Evolutionary conservation across 2,329 filamentous ascomycete species (phyloP).

Genomic region (Chaetoscypha palmicola): DNA sequence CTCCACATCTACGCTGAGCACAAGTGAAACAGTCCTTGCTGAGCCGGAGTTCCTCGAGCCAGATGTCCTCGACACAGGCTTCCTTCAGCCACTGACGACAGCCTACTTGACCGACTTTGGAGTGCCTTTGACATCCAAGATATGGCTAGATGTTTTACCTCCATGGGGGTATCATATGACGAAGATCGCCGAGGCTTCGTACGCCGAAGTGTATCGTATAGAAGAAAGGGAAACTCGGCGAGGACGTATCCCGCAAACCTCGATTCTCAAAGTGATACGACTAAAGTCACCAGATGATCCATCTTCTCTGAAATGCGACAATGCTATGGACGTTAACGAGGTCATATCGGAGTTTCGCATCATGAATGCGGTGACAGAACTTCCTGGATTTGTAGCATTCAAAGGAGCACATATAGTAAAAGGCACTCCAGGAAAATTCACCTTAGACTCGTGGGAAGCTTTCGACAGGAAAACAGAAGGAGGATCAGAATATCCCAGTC

Average conservation of each 20-base stretch:
- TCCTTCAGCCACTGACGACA: slow-evolving; percentile 16
- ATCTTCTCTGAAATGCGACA: slow-evolving; percentile 14
- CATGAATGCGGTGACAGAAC: slow-evolving; percentile 56
- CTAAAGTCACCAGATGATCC: slow-evolving; percentile 33
- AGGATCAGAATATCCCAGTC: slow-evolving; percentile 51
- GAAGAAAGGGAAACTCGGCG: slow-evolving; percentile 23
- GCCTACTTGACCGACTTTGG: slow-evolving; percentile 20
- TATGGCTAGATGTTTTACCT: slow-evolving; percentile 52
- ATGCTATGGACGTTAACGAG: slow-evolving; percentile 34
- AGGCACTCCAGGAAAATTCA: slow-evolving; percentile 45
- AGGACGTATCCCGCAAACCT: slow-evolving; percentile 45
- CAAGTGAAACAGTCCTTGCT: too few relatives aligned
- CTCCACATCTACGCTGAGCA: too few relatives aligned
- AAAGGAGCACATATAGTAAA: slow-evolving; percentile 56
- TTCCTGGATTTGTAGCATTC: slow-evolving; percentile 59
- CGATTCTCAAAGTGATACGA: slow-evolving; percentile 59
- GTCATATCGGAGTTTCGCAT: slow-evolving; percentile 54
- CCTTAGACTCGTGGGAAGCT: slow-evolving; percentile 53
- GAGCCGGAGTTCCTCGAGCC: too few relatives aligned
- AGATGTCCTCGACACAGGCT: too few relatives aligned
- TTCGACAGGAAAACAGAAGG: slow-evolving; percentile 36
- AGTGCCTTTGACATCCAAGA: slow-evolving; percentile 6
- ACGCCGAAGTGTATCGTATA: slow-evolving; percentile 58
- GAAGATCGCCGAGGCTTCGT: slow-evolving; percentile 62
- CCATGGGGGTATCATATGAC: slow-evolving; percentile 42